phyloP scores from a whole-genome alignment of 2,329 filamentous ascomycete genomes.

The Alternaria hordeiaustralica region DNA sequence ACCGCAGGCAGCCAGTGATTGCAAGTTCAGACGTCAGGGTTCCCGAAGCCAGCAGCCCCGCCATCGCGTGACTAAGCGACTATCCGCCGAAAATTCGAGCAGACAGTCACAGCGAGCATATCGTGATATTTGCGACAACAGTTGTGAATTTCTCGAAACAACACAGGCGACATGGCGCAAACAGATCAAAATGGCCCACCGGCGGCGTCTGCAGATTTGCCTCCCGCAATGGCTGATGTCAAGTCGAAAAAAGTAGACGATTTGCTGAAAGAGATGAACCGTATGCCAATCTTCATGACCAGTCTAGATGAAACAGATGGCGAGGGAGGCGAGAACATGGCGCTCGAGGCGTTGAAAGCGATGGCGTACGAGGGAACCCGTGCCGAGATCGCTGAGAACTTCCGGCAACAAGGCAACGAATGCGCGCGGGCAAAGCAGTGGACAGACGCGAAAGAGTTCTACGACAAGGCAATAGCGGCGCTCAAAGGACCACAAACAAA shows the following conservation, averaged over 20 bases:
- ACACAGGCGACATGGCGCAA: constrained; percentile 24
- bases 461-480: constrained; percentile 81
- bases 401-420: constrained; percentile 93
- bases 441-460: constrained; percentile 88
- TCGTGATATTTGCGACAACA: not conserved
- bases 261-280: constrained; percentile 69
- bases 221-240: constrained; percentile 65
- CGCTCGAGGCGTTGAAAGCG: constrained; percentile 85
- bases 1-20: not conserved
- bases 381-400: constrained; percentile 79
- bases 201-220: constrained; percentile 55
- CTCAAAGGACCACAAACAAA: constrained; percentile 65
- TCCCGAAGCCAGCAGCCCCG: constrained; percentile 6
- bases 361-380: constrained; percentile 92
- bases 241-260: constrained; percentile 65
- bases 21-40: not conserved
- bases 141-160: not conserved
- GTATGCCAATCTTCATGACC: constrained; percentile 93
- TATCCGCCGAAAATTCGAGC: constrained; percentile 24
- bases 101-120: constrained; percentile 5
- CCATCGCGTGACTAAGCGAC: constrained; percentile 27
- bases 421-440: constrained; percentile 76
- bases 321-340: constrained; percentile 74
- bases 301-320: constrained; percentile 71
- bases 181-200: constrained; percentile 14